A percentile compares a stretch with the other conserved stretches of the same genome.
phyloP scores from a whole-genome alignment of 495 filamentous ascomycete genomes.

The Gamarada debralockiae region DNA sequence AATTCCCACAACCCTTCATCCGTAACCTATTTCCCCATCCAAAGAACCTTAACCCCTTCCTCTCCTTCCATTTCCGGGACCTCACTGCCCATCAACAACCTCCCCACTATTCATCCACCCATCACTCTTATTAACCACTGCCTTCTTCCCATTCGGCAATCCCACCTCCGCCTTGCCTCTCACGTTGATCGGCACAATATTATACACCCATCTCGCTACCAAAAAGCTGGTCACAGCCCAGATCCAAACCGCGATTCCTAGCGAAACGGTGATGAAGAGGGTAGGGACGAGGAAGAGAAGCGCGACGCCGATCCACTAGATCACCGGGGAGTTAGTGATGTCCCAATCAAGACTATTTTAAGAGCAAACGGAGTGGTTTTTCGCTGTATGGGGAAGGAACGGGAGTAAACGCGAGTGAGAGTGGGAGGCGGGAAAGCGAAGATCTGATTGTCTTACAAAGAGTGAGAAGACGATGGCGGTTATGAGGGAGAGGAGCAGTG shows the following conservation, averaged over 20 bases:
- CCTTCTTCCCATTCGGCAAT: constrained; percentile 20
- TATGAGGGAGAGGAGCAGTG: constrained; percentile 50
- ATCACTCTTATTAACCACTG: constrained; percentile 10
- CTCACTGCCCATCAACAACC: not conserved
- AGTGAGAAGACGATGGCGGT: constrained; percentile 56
- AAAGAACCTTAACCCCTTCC: too few species aligned
- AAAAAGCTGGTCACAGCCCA: constrained; percentile 57
- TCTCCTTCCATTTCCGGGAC: too few species aligned
- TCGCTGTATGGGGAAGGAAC: too few species aligned
- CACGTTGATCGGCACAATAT: constrained; percentile 22
- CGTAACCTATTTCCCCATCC: too few species aligned
- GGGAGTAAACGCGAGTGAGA: too few species aligned
- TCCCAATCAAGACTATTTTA: too few species aligned
- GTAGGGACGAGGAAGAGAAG: constrained; percentile 59
- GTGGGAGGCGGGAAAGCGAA: too few species aligned
- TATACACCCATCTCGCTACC: constrained; percentile 46
- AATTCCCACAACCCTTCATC: too few species aligned
- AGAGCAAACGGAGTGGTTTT: too few species aligned
- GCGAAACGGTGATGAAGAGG: constrained; percentile 52
- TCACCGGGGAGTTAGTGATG: too few species aligned
- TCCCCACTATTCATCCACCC: not conserved
- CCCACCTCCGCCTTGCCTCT: constrained; percentile 13
- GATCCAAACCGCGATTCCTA: constrained; percentile 57
- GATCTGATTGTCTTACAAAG: too few species aligned
- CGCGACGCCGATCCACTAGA: constrained; percentile 60